These are phyloP conservation scores for Phytophthora rubi DNA, from an alignment of 352 stramenopile species.

Conservation along the genomic window DNA sequence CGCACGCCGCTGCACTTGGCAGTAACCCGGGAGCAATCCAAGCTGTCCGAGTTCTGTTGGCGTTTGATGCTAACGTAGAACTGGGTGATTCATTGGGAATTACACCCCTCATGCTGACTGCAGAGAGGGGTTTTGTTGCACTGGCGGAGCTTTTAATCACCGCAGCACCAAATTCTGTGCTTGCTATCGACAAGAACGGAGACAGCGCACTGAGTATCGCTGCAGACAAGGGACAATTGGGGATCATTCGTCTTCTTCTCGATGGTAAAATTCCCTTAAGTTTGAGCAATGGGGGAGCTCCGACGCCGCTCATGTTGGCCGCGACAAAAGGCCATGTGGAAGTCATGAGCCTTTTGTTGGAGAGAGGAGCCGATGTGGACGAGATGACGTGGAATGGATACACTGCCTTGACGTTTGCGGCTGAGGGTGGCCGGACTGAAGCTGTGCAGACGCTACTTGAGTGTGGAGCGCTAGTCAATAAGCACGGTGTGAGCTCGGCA, in stretches of 20 bases:
- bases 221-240: slow-evolving; percentile 9
- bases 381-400: slow-evolving; percentile 11
- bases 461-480: background rate
- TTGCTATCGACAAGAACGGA: slow-evolving; percentile 14
- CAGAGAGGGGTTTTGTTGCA: background rate
- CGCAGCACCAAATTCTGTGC: background rate
- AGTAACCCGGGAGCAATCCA: slow-evolving; percentile 1
- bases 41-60: slow-evolving; percentile 1
- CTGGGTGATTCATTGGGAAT: background rate
- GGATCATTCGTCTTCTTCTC: slow-evolving; percentile 8
- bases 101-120: slow-evolving; percentile 12
- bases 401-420: slow-evolving; percentile 27
- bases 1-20: slow-evolving; percentile 15
- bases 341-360: slow-evolving; percentile 13
- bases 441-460: slow-evolving; percentile 6
- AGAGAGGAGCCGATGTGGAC: slow-evolving; percentile 9
- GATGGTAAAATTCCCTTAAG: background rate
- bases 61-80: slow-evolving; percentile 10
- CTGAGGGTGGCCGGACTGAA: slow-evolving; percentile 9
- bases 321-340: slow-evolving; percentile 12
- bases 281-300: slow-evolving; percentile 15
- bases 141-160: slow-evolving; percentile 6
- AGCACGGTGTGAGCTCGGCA: background rate
- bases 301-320: slow-evolving; percentile 25
- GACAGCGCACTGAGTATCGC: slow-evolving; percentile 10